Evolutionary conservation across 169 alveolate species (phyloP).

Genomic region (Toxoplasma gondii): DNA sequence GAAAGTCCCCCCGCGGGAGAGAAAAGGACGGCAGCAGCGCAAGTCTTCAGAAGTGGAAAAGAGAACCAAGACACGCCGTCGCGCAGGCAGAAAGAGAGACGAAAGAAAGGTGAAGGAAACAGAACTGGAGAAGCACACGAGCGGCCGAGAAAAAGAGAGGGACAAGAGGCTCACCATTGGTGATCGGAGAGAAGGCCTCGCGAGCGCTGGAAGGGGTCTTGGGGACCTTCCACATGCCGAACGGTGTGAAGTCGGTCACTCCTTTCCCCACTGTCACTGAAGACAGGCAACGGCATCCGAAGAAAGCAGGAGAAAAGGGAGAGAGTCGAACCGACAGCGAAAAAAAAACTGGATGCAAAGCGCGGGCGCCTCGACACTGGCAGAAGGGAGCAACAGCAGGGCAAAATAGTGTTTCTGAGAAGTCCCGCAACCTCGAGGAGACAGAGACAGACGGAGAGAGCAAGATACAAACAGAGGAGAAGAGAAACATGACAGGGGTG

Average conservation of each 20-base stretch:
- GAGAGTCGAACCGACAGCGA: not conserved
- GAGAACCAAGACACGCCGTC: not conserved
- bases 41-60: not conserved
- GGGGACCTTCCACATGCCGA: slow-evolving; percentile 16
- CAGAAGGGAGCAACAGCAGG: too few relatives aligned
- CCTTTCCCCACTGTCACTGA: slow-evolving; percentile 20
- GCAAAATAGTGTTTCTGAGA: too few relatives aligned
- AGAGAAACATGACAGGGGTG: too few relatives aligned
- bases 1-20: too few relatives aligned
- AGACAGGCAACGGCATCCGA: not conserved
- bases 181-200: not conserved
- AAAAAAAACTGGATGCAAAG: not conserved
- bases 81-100: not conserved
- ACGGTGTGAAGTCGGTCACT: slow-evolving; percentile 20
- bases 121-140: not conserved
- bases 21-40: too few relatives aligned
- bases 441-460: too few relatives aligned
- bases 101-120: too few relatives aligned
- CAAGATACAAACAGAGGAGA: too few relatives aligned
- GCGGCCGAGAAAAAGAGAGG: too few relatives aligned
- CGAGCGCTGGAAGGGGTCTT: not conserved
- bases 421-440: too few relatives aligned
- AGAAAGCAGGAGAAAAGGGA: not conserved
- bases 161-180: not conserved
- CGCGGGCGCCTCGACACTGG: too few relatives aligned